Percentiles rank a stretch among this genome's conserved stretches.
Conservation (phyloP, 1,284 basidiomycete species). For the Moesziomyces parantarcticus region DNA sequence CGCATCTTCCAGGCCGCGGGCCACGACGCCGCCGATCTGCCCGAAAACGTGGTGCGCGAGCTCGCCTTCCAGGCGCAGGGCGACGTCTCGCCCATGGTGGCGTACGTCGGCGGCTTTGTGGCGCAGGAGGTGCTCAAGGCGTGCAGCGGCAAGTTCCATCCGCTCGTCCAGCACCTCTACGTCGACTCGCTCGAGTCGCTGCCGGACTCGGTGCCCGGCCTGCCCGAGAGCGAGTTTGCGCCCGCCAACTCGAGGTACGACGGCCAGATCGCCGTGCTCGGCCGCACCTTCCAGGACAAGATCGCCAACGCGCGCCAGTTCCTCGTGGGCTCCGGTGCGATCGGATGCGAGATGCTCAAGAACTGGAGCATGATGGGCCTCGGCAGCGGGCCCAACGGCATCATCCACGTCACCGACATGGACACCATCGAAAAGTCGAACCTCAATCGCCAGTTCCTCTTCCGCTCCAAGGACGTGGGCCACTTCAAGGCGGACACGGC, state of each 20-base stretch:
- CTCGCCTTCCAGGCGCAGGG: constrained; percentile 92
- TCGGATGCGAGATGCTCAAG: constrained; percentile 99
- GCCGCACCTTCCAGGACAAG: constrained; percentile 90
- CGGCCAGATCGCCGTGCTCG: constrained; percentile 94
- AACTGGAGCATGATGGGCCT: constrained; percentile 99
- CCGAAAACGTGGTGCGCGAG: constrained; percentile 82
- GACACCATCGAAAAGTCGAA: constrained; percentile 99
- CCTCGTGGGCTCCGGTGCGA: constrained; percentile 96
- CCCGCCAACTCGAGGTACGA: constrained; percentile 89
- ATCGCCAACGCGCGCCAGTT: constrained; percentile 92
- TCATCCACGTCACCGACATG: constrained; percentile 94
- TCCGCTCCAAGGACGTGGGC: constrained; percentile 95
- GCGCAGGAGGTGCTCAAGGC: constrained; percentile 98
- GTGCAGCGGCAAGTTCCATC: constrained; percentile 97
- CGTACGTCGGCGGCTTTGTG: constrained; percentile 95
- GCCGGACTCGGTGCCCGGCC: constrained; percentile 66
- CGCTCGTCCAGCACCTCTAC: constrained; percentile 94
- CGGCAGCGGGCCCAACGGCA: constrained; percentile 81
- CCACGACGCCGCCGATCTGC: constrained; percentile 77
- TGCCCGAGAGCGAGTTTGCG: constrained; percentile 85
- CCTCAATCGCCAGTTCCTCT: constrained; percentile 97
- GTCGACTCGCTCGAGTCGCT: constrained; percentile 95
- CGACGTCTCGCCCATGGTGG: constrained; percentile 90
- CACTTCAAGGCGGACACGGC: constrained; percentile 98
- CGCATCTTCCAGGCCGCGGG: constrained; percentile 73